These are phyloP conservation scores for Abrus precatorius DNA, from an alignment of 306 rosid species.

Conservation along the genomic window DNA sequence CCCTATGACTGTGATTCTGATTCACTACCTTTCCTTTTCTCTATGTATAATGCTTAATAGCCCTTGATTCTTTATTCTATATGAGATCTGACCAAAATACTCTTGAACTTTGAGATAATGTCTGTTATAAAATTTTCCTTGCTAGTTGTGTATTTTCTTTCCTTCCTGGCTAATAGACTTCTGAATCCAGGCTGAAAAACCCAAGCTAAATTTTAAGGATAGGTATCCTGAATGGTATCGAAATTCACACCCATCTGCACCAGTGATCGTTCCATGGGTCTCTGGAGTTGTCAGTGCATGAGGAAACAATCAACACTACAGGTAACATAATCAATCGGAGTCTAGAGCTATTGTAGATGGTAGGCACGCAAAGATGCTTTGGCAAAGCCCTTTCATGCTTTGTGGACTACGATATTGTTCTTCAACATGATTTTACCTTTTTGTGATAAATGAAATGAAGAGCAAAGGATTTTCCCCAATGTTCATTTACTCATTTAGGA, in stretches of 20 bases:
- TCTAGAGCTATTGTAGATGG: conserved; percentile 37
- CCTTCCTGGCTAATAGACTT: conserved; percentile 33
- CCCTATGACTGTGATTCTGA: conserved; percentile 20
- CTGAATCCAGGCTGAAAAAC: conserved; percentile 76
- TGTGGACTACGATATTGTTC: conserved; percentile 42
- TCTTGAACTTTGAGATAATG: conserved; percentile 1
- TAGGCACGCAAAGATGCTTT: conserved; percentile 44
- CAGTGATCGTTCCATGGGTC: conserved; percentile 83
- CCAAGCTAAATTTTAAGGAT: conserved; percentile 75
- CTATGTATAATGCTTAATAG: conserved; percentile 1
- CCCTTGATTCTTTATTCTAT: conserved; percentile 4
- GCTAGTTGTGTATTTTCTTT: not conserved
- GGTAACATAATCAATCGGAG: conserved; percentile 30
- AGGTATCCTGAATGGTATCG: conserved; percentile 79
- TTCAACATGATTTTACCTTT: conserved; percentile 20
- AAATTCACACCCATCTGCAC: conserved; percentile 71
- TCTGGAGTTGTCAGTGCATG: conserved; percentile 68
- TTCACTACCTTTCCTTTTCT: conserved; percentile 1
- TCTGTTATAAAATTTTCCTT: conserved; percentile 36
- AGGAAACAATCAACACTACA: conserved; percentile 28
- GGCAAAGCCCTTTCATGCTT: conserved; percentile 42
- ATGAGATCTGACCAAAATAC: not conserved
- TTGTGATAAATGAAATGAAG: conserved; percentile 25
- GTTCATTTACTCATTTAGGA: conserved; percentile 27
- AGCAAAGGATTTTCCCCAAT: conserved; percentile 6